Conservation (phyloP, 768 basidiomycete genomes). For the Boletus patriciae region DNA sequence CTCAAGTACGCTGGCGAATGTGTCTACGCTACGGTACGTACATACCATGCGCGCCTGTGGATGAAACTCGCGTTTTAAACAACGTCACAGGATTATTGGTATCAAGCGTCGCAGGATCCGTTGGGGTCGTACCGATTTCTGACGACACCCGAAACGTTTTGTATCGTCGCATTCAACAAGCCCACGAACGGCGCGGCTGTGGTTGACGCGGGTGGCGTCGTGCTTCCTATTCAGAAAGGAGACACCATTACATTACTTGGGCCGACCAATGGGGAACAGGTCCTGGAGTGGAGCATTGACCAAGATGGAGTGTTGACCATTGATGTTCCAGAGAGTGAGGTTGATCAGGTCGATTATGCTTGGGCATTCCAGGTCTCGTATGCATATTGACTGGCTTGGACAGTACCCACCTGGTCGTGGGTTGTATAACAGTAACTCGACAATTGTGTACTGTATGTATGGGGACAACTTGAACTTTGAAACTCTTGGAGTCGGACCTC, state of each 20-base stretch:
- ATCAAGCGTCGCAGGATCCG: slow-evolving; percentile 43
- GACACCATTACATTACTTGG: slow-evolving; percentile 46
- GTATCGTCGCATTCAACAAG: slow-evolving; percentile 44
- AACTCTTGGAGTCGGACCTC: background rate
- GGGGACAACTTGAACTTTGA: background rate
- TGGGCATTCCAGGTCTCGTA: slow-evolving; percentile 45
- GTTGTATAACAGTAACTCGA: background rate
- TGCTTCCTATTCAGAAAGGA: slow-evolving; percentile 43
- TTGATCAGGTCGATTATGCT: slow-evolving; percentile 33
- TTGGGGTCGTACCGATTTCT: slow-evolving; percentile 43
- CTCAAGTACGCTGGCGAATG: slow-evolving; percentile 50
- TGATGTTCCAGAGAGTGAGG: slow-evolving; percentile 26
- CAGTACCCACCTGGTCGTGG: background rate
- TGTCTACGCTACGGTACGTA: slow-evolving; percentile 51
- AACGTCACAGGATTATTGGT: slow-evolving; percentile 46
- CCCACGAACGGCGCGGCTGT: slow-evolving; percentile 37
- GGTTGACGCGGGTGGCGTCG: slow-evolving; percentile 35
- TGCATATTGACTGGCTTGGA: background rate
- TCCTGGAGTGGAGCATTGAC: slow-evolving; percentile 35
- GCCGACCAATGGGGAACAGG: slow-evolving; percentile 18
- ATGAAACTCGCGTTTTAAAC: background rate
- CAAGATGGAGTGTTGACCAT: slow-evolving; percentile 32
- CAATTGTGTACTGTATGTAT: background rate
- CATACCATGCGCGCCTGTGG: slow-evolving; percentile 9
- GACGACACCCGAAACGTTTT: slow-evolving; percentile 51